phyloP scores from a whole-genome alignment of 169 alveolate species.

The Cryptosporidium sp. region DNA sequence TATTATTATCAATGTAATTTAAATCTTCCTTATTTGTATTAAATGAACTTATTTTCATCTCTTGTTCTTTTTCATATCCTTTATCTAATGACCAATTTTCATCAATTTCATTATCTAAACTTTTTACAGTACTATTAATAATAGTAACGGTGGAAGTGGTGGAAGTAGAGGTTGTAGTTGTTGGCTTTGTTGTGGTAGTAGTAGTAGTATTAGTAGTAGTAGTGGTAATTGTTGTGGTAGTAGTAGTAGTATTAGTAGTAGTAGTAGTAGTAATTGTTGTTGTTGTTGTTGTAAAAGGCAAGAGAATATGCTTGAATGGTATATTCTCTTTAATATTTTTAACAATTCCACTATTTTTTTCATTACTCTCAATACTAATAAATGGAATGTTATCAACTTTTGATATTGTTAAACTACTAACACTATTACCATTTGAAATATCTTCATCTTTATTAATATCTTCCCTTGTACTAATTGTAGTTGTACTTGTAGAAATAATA shows the following conservation, averaged over 20 bases:
- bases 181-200: neutral
- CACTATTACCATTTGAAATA: neutral
- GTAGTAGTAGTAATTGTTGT: neutral
- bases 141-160: neutral
- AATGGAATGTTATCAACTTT: neutral
- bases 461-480: neutral
- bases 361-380: neutral
- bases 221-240: neutral
- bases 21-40: neutral
- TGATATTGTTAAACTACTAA: neutral
- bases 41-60: neutral
- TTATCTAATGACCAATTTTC: no score
- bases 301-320: neutral
- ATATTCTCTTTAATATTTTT: constrained; percentile 9
- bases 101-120: neutral
- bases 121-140: no score
- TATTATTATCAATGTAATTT: neutral
- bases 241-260: neutral
- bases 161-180: neutral
- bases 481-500: neutral
- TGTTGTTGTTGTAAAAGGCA: neutral
- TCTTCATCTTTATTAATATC: neutral
- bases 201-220: neutral
- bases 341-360: neutral
- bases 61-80: neutral